A percentile compares a stretch with the other conserved stretches of the same genome.
Conservation (phyloP, 176 grass and related monocot genomes). For the Pontederia crassipes region DNA sequence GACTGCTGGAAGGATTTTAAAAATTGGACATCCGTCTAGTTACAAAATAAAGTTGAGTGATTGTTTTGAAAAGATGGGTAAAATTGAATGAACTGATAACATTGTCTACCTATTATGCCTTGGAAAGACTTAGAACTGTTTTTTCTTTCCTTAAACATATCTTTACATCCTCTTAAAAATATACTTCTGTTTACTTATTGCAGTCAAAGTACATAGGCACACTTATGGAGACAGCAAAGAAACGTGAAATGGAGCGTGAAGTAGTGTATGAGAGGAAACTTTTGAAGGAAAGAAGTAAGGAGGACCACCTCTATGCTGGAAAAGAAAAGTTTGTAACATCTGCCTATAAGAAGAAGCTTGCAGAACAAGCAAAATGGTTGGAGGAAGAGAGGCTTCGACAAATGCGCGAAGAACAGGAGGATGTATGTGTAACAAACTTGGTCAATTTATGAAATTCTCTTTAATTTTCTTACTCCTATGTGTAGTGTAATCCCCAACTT, state of each 20-base stretch:
- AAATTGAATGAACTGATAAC: too few relatives aligned
- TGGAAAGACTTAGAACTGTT: background rate
- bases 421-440: constrained; percentile 47
- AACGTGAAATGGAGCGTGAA: constrained; percentile 81
- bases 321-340: constrained; percentile 93
- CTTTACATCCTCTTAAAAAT: background rate
- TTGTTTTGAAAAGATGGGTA: too few relatives aligned
- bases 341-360: constrained; percentile 90
- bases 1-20: too few relatives aligned
- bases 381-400: constrained; percentile 70
- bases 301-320: constrained; percentile 70
- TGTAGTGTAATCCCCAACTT: background rate
- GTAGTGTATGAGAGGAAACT: constrained; percentile 89
- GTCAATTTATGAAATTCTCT: background rate
- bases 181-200: constrained; percentile 15
- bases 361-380: constrained; percentile 74
- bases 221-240: constrained; percentile 81
- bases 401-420: constrained; percentile 74
- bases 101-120: too few relatives aligned
- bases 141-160: background rate
- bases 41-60: too few relatives aligned
- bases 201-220: constrained; percentile 90
- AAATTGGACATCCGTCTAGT: too few relatives aligned
- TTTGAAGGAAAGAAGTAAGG: constrained; percentile 90
- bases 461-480: background rate